Percentiles rank a stretch among this genome's conserved stretches.
Evolutionary conservation across 768 basidiomycete genomes (phyloP).

Genomic region (Inosperma sp.): DNA sequence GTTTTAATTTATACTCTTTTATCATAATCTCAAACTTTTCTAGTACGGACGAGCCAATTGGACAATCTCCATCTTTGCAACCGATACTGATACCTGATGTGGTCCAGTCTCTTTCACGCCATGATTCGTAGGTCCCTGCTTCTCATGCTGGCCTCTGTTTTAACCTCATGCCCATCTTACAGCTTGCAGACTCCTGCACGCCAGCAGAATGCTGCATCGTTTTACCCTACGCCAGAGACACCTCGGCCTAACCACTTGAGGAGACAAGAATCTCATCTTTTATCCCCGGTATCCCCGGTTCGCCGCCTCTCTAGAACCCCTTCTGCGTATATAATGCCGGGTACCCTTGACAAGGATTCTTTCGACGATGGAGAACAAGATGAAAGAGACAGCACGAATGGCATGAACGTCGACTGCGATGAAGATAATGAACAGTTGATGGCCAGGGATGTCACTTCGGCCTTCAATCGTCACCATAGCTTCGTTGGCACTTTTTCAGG

Average conservation of each 20-base stretch:
- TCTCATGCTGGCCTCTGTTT: background rate
- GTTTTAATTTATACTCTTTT: background rate
- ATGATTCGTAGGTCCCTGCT: background rate
- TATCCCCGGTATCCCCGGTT: slow-evolving; percentile 6
- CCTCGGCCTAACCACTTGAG: background rate
- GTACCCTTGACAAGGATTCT: background rate
- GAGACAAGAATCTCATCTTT: slow-evolving; percentile 1
- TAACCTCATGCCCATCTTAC: background rate
- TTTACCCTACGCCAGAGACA: slow-evolving; percentile 3
- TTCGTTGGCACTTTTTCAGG: too few species aligned
- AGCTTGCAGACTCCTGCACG: slow-evolving; percentile 3
- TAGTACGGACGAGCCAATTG: background rate
- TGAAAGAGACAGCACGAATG: background rate
- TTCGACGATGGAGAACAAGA: background rate
- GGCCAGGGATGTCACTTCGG: background rate
- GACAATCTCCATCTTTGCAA: background rate
- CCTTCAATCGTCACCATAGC: background rate
- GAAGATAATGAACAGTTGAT: background rate
- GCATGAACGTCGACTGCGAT: slow-evolving; percentile 2
- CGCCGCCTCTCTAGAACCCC: background rate
- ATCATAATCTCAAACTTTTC: background rate
- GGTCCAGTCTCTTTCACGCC: background rate
- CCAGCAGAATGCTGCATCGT: background rate
- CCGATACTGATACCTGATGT: background rate
- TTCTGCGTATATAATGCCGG: background rate